A percentile compares a stretch with the other conserved stretches of the same genome.
phyloP scores from a whole-genome alignment of 257 asterid genomes.

The Rubia yunnanensis region DNA sequence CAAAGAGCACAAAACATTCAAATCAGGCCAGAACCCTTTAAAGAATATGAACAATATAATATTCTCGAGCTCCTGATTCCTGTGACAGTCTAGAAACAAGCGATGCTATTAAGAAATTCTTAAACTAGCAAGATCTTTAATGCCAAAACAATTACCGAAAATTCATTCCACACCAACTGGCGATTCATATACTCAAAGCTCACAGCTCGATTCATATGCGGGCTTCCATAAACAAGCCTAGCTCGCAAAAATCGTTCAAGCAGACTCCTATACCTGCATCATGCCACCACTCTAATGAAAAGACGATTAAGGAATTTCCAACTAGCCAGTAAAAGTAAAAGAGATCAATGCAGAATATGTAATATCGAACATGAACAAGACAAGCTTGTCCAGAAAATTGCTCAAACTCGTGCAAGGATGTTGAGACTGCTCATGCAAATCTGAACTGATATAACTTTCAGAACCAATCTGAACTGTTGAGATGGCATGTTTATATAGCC shows the following conservation, averaged over 20 bases:
- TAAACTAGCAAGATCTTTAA: background rate
- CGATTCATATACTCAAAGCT: conserved; percentile 99
- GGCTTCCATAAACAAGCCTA: conserved; percentile 91
- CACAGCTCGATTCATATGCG: conserved; percentile 88
- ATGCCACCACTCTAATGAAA: background rate
- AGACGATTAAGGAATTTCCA: background rate
- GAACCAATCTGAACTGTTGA: too few species aligned
- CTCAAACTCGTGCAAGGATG: background rate
- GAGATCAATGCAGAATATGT: background rate
- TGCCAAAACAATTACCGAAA: conserved; percentile 50
- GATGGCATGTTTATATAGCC: too few species aligned
- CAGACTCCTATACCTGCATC: conserved; percentile 78
- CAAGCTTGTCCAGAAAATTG: background rate
- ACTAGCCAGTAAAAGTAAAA: background rate
- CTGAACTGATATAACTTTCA: background rate
- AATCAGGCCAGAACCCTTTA: background rate
- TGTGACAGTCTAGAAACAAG: background rate
- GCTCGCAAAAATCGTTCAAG: conserved; percentile 75
- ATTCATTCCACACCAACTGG: conserved; percentile 96
- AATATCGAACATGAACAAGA: background rate
- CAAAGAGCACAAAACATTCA: background rate
- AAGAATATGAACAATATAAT: background rate
- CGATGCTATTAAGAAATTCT: background rate
- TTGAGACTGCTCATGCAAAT: background rate
- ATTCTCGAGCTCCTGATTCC: background rate